Evolutionary conservation across 192 early-diverging fungal genomes (phyloP).

Genomic region (Tieghemiomyces parasiticus): DNA sequence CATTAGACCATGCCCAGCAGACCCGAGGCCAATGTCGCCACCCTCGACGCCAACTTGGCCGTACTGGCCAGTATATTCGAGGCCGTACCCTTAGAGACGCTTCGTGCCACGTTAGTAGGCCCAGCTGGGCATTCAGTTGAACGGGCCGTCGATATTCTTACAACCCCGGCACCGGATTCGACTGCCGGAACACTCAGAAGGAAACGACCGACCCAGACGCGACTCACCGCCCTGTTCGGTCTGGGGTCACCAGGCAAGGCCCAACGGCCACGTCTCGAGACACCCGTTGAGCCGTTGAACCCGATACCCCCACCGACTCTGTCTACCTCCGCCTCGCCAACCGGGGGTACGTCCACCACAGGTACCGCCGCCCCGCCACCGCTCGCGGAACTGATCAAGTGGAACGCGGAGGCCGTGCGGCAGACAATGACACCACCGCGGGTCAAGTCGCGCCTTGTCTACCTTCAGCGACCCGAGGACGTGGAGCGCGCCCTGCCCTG

Average conservation of each 20-base stretch:
- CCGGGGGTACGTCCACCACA: background rate
- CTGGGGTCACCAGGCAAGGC: background rate
- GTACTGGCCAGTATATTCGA: background rate
- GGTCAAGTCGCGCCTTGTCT: background rate
- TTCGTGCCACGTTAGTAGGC: background rate
- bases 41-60: background rate
- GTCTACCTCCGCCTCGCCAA: background rate
- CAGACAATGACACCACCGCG: background rate
- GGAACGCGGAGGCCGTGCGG: background rate
- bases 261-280: background rate
- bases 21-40: background rate
- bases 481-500: constrained; percentile 4
- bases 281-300: background rate
- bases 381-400: background rate
- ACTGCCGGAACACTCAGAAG: background rate
- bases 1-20: background rate
- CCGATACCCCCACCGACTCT: background rate
- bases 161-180: background rate
- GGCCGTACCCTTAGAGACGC: background rate
- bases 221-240: background rate
- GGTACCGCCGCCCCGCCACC: background rate
- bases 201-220: too few species aligned
- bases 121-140: background rate
- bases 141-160: background rate
- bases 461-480: background rate